A percentile compares a stretch with the other conserved stretches of the same genome.
These are phyloP conservation scores for Ustilago hordei DNA, from an alignment of 1,284 basidiomycete species.

Conservation along the genomic window DNA sequence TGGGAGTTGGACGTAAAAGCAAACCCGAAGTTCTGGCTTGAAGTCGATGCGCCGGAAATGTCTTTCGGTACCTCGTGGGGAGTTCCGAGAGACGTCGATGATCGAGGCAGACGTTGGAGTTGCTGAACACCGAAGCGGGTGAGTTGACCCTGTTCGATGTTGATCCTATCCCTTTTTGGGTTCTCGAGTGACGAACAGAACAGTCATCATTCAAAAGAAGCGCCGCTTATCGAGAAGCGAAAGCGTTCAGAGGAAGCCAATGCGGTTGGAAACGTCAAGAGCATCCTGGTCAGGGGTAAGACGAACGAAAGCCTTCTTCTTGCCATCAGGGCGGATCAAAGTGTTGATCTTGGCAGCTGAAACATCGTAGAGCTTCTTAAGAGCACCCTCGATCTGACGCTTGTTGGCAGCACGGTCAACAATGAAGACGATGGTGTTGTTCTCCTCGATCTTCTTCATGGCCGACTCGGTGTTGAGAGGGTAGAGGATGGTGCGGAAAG, in stretches of 20 bases:
- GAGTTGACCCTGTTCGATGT: slow-evolving; percentile 6
- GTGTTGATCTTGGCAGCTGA: slow-evolving; percentile 97
- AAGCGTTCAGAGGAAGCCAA: slow-evolving; percentile 71
- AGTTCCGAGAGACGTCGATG: slow-evolving; percentile 2
- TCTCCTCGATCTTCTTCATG: slow-evolving; percentile 94
- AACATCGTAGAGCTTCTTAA: slow-evolving; percentile 99
- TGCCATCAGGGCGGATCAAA: slow-evolving; percentile 97
- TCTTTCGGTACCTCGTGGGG: background rate
- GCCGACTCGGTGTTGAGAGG: slow-evolving; percentile 75
- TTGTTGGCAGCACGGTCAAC: slow-evolving; percentile 96
- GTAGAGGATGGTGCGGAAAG: slow-evolving; percentile 91
- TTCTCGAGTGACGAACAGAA: background rate
- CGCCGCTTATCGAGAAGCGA: background rate
- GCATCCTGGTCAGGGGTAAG: slow-evolving; percentile 96
- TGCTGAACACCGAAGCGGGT: slow-evolving; percentile 4
- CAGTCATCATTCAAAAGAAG: background rate
- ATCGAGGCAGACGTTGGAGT: background rate
- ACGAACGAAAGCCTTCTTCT: slow-evolving; percentile 99
- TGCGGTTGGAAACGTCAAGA: slow-evolving; percentile 98
- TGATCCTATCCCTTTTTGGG: slow-evolving; percentile 13
- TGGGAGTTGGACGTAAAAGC: slow-evolving; percentile 1
- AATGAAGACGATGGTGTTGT: slow-evolving; percentile 98
- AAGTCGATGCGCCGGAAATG: background rate
- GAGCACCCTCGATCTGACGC: slow-evolving; percentile 93
- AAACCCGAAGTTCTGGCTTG: background rate